Evolutionary conservation across 2,329 filamentous ascomycete species (phyloP).

Genomic region (Remersonia thermophila): DNA sequence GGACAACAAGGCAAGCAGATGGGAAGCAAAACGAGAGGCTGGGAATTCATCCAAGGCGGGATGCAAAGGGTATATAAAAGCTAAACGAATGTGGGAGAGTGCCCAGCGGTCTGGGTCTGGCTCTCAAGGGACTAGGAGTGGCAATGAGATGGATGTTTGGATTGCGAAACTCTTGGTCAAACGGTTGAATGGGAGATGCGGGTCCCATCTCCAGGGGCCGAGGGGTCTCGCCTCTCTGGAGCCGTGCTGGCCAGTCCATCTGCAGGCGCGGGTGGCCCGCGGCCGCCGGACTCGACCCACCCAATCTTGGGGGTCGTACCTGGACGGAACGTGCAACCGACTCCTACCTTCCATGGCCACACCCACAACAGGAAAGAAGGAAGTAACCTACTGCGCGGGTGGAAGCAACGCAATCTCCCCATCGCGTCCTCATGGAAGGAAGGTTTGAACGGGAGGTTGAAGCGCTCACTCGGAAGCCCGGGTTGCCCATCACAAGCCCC

Average conservation of each 20-base stretch:
- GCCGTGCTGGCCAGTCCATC: constrained; percentile 7
- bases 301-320: no score
- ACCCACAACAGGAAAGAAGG: no score
- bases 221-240: constrained; percentile 4
- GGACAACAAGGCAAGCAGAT: neutral
- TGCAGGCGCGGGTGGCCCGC: neutral
- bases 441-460: no score
- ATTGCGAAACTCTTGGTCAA: constrained; percentile 17
- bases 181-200: constrained; percentile 16
- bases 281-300: no score
- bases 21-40: constrained; percentile 5
- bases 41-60: neutral
- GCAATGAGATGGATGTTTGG: constrained; percentile 8
- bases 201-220: constrained; percentile 8
- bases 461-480: no score
- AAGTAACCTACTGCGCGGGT: no score
- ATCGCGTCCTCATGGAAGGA: no score
- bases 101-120: no score
- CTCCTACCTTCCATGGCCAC: no score
- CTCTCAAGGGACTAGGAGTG: constrained; percentile 2
- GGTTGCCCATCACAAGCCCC: no score
- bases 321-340: no score
- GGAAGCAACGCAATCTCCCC: no score
- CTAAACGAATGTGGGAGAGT: constrained; percentile 6
- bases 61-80: constrained; percentile 5